Evolutionary conservation across 306 rosid genomes (phyloP).

Genomic region (Malus orientalis): DNA sequence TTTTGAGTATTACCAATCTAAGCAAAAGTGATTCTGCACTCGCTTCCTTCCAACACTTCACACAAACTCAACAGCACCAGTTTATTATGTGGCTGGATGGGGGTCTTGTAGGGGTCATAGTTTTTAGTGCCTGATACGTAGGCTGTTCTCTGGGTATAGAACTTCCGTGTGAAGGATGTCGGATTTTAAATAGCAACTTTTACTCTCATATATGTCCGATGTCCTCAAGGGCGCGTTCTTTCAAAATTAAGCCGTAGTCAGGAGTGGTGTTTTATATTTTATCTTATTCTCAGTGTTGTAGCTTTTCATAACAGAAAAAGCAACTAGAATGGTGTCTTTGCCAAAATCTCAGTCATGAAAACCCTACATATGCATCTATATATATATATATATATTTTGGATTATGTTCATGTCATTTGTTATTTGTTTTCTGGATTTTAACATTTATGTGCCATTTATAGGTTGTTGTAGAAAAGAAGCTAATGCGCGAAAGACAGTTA

Average conservation of each 20-base stretch:
- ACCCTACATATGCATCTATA: background rate
- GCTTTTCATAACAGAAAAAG: too few relatives aligned
- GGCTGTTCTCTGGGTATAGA: too few relatives aligned
- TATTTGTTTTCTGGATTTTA: background rate
- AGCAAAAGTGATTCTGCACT: background rate
- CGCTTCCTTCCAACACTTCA: background rate
- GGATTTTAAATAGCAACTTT: too few relatives aligned
- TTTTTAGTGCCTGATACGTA: background rate
- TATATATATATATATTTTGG: background rate
- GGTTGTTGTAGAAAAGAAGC: slow-evolving; percentile 98
- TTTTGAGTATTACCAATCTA: background rate
- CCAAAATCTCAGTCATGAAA: background rate
- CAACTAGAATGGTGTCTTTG: too few relatives aligned
- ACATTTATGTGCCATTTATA: slow-evolving; percentile 8
- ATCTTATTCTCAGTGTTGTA: too few relatives aligned
- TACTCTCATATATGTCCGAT: too few relatives aligned
- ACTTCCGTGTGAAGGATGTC: too few relatives aligned
- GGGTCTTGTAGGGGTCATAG: background rate
- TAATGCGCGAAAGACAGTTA: slow-evolving; percentile 64
- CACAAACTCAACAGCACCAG: background rate
- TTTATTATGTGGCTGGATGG: background rate
- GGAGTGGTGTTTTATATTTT: too few relatives aligned
- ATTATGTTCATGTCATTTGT: background rate
- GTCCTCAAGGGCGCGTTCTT: too few relatives aligned
- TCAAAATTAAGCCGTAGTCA: too few relatives aligned